Base-by-base conservation (phyloP, 306 rosid species). In the Corylus americana region DNA sequence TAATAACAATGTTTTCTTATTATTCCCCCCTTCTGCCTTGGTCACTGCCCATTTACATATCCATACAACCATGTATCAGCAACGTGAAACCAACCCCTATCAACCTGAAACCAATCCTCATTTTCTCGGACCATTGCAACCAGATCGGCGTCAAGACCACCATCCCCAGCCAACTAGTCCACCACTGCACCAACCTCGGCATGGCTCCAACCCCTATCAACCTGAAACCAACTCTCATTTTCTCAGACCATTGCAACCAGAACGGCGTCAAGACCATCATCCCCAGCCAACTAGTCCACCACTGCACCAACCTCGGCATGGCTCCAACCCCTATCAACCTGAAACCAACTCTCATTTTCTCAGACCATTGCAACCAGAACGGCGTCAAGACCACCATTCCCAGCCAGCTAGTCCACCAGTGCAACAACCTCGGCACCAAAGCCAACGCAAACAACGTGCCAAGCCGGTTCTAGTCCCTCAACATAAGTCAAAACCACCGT, bases 341-440 rank as follows among this genome's bases (percentile, higher is more conserved):
- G 98, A 94, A 77, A 80, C 88, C 82, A 94, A 94, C 83, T 97
- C 94, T 72, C 92, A 95, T 82, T 92, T 92, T 50, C 53, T 68
- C 17, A 79, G 85, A 58, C 87, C 94, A 8, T 29, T 50, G 29
- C 80, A 11, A 1, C 81, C 83, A 12, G 83, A 57, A 12, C 63
- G 12, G 25, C 39, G 47, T 42, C 80, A 31, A 45, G 87, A 79
- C 59, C 59, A 78, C 42, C 48, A 8, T 18, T 66, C 67, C 1
- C 55, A 68, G 37, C 50, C 67, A 4, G 67, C 47, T 7, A 71
- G 35, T 13, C 49, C 75, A 25, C 67, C 51, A 22, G 44, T 70
- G 59, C 45, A 13, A 62, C 68, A 13, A 63, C 91, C 87, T 1
- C 2, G 11, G 11, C 71, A 64, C 45, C 74, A 55, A 44, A 12